Evolutionary conservation across 805 yeast species (phyloP).

Genomic region (Nakazawaea wickerhamii): DNA sequence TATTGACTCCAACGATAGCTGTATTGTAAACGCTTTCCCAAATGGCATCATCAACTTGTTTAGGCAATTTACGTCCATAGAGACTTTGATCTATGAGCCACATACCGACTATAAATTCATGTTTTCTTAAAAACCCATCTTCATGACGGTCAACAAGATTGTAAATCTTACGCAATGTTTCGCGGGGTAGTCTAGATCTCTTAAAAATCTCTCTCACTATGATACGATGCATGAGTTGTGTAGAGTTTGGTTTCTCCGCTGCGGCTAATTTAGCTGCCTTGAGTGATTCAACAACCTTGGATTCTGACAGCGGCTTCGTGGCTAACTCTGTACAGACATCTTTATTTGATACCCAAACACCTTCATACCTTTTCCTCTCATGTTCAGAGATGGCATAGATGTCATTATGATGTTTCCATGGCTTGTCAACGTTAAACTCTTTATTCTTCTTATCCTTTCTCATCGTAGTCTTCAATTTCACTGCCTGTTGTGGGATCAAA

Average conservation of each 20-base stretch:
- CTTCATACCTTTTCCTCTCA: slow-evolving; percentile 87
- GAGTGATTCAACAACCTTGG: slow-evolving; percentile 17
- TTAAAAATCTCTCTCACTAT: slow-evolving; percentile 79
- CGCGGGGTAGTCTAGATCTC: slow-evolving; percentile 66
- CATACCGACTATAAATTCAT: slow-evolving; percentile 91
- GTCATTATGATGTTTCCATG: slow-evolving; percentile 85
- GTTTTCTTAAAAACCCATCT: slow-evolving; percentile 74
- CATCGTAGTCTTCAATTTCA: slow-evolving; percentile 47
- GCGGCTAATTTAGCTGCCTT: slow-evolving; percentile 19
- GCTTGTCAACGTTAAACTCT: slow-evolving; percentile 78
- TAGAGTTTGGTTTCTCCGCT: neutral
- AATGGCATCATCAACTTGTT: slow-evolving; percentile 54
- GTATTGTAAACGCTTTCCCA: slow-evolving; percentile 73
- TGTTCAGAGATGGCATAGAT: slow-evolving; percentile 41
- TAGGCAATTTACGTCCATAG: slow-evolving; percentile 88
- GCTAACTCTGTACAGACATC: slow-evolving; percentile 49
- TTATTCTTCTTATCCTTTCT: slow-evolving; percentile 36
- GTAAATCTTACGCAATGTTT: slow-evolving; percentile 64
- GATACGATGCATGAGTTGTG: slow-evolving; percentile 40
- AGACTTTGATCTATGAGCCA: slow-evolving; percentile 96
- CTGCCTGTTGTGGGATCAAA: slow-evolving; percentile 16
- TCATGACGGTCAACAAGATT: slow-evolving; percentile 68
- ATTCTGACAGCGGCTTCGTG: neutral
- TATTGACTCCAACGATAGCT: slow-evolving; percentile 25
- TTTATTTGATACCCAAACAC: slow-evolving; percentile 87